Percentiles rank a stretch among this genome's conserved stretches.
These are phyloP conservation scores for Parmelia sp. DNA, from an alignment of 495 filamentous ascomycete species.

Conservation along the genomic window DNA sequence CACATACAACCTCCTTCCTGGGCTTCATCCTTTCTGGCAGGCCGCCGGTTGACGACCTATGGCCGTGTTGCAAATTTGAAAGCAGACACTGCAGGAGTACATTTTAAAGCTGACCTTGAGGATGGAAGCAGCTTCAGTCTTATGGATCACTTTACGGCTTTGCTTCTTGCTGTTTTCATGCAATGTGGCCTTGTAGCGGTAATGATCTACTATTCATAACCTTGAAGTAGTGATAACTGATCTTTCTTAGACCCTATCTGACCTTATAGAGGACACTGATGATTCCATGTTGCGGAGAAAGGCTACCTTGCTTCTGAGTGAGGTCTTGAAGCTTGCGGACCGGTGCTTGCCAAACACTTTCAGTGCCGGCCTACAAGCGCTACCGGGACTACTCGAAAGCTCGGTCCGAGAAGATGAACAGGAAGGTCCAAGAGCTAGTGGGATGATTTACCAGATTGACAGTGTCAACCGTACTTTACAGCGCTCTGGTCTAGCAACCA, in stretches of 20 bases:
- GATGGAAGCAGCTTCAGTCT: slow-evolving; percentile 70
- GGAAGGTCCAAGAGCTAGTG: slow-evolving; percentile 70
- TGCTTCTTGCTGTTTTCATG: slow-evolving; percentile 80
- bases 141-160: slow-evolving; percentile 84
- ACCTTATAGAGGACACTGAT: slow-evolving; percentile 61
- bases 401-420: slow-evolving; percentile 65
- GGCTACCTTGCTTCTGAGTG: slow-evolving; percentile 81
- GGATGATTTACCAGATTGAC: slow-evolving; percentile 93
- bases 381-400: slow-evolving; percentile 72
- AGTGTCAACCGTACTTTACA: slow-evolving; percentile 93
- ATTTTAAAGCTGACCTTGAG: slow-evolving; percentile 43
- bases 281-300: slow-evolving; percentile 77
- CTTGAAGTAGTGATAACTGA: slow-evolving; percentile 20
- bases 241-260: slow-evolving; percentile 47
- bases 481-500: slow-evolving; percentile 53
- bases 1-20: slow-evolving; percentile 93
- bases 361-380: slow-evolving; percentile 73
- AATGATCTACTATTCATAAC: slow-evolving; percentile 1
- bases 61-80: slow-evolving; percentile 87
- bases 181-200: slow-evolving; percentile 73
- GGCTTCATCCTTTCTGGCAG: slow-evolving; percentile 92
- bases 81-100: slow-evolving; percentile 47
- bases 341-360: slow-evolving; percentile 71
- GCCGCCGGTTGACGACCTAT: slow-evolving; percentile 87
- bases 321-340: slow-evolving; percentile 82